phyloP scores from a whole-genome alignment of 768 basidiomycete genomes.

The Lactarius evosmus region DNA sequence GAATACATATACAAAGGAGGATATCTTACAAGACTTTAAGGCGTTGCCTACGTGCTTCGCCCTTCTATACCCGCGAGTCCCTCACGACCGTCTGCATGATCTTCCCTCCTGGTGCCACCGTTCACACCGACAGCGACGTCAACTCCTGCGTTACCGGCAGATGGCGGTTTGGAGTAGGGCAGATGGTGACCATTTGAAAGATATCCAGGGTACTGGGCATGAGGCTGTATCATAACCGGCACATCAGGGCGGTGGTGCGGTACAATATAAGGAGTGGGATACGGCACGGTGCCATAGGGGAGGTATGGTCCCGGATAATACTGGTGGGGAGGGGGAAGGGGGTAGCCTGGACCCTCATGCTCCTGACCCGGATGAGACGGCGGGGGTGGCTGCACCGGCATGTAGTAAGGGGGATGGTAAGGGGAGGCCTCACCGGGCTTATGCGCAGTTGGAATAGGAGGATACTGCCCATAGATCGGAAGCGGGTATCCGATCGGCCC shows the following conservation, averaged over 20 bases:
- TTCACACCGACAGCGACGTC: slow-evolving; percentile 22
- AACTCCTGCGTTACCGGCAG: slow-evolving; percentile 36
- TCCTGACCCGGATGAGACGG: slow-evolving; percentile 38
- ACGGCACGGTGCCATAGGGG: slow-evolving; percentile 46
- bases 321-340: slow-evolving; percentile 39
- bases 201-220: slow-evolving; percentile 27
- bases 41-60: slow-evolving; percentile 22
- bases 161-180: slow-evolving; percentile 41
- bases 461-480: slow-evolving; percentile 55
- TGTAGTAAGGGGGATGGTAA: slow-evolving; percentile 52
- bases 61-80: slow-evolving; percentile 25
- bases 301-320: slow-evolving; percentile 50
- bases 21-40: slow-evolving; percentile 26
- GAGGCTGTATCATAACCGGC: slow-evolving; percentile 26
- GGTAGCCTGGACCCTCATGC: slow-evolving; percentile 33
- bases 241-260: slow-evolving; percentile 36
- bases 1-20: slow-evolving; percentile 20
- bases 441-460: slow-evolving; percentile 40
- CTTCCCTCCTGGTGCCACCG: slow-evolving; percentile 26
- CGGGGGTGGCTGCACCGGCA: slow-evolving; percentile 41
- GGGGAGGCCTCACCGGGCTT: slow-evolving; percentile 52
- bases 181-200: slow-evolving; percentile 42
- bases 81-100: slow-evolving; percentile 24
- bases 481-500: slow-evolving; percentile 51
- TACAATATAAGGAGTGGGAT: slow-evolving; percentile 47